phyloP scores from a whole-genome alignment of 129 eudicot species.

The Apium graveolens region DNA sequence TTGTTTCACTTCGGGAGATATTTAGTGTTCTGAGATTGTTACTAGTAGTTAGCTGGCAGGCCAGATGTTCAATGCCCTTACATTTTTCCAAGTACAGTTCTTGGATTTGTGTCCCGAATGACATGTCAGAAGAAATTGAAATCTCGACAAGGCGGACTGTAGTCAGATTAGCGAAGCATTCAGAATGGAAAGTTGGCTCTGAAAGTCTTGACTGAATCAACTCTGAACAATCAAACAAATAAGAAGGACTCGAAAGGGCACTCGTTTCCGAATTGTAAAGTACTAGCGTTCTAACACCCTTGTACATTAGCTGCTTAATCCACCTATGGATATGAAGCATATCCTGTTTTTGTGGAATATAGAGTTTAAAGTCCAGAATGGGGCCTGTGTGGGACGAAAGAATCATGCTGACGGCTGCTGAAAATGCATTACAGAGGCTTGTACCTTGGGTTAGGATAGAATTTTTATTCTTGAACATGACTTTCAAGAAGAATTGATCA shows the following conservation, averaged over 20 bases:
- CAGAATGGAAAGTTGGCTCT: background rate
- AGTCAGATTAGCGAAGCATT: background rate
- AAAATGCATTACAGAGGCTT: background rate
- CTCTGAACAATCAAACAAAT: background rate
- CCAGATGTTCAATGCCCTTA: background rate
- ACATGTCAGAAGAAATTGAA: background rate
- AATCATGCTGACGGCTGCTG: background rate
- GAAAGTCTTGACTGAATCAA: background rate
- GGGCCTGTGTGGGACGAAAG: background rate
- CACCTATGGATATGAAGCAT: background rate
- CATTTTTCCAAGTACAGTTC: background rate
- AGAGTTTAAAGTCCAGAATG: background rate
- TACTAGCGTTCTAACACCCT: background rate
- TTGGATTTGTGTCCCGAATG: background rate
- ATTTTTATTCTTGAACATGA: background rate
- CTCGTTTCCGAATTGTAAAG: background rate
- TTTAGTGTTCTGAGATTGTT: background rate
- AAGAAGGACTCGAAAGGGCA: background rate
- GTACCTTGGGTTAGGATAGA: background rate
- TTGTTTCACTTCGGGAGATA: background rate
- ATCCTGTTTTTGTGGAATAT: background rate
- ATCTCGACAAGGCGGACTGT: background rate
- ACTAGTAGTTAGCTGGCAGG: background rate
- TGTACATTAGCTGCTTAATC: background rate
- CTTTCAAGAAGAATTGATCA: background rate